phyloP scores from a whole-genome alignment of 495 filamentous ascomycete genomes.

The Hypoxylon crocopeplum region DNA sequence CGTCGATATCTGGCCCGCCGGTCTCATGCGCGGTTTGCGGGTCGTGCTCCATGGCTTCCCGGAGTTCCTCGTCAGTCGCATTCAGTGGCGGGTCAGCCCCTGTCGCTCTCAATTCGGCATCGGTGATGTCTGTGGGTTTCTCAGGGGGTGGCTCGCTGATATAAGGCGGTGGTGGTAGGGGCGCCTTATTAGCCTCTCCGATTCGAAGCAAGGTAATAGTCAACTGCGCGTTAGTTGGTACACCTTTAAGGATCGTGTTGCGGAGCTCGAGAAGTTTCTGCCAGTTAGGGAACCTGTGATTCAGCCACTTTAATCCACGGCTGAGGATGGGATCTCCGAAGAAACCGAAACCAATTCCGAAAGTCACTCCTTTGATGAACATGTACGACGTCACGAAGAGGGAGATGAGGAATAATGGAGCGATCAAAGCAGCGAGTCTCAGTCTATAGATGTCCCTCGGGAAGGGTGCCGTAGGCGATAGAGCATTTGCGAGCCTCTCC shows the following conservation, averaged over 20 bases:
- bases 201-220: slow-evolving; percentile 85
- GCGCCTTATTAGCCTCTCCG: slow-evolving; percentile 82
- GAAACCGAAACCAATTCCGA: slow-evolving; percentile 73
- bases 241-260: slow-evolving; percentile 79
- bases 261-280: slow-evolving; percentile 68
- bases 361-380: slow-evolving; percentile 72
- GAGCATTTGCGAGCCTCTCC: slow-evolving; percentile 80
- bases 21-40: slow-evolving; percentile 39
- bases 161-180: slow-evolving; percentile 78
- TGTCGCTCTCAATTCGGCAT: slow-evolving; percentile 50
- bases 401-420: slow-evolving; percentile 61
- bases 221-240: slow-evolving; percentile 88
- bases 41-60: slow-evolving; percentile 52
- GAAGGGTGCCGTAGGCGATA: slow-evolving; percentile 82
- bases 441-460: slow-evolving; percentile 66
- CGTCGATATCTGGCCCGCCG: slow-evolving; percentile 59
- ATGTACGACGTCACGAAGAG: slow-evolving; percentile 74
- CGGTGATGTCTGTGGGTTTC: slow-evolving; percentile 54
- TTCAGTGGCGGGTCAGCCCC: slow-evolving; percentile 49
- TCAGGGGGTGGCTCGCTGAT: slow-evolving; percentile 61
- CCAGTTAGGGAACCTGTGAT: slow-evolving; percentile 76
- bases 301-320: slow-evolving; percentile 64
- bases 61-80: slow-evolving; percentile 51
- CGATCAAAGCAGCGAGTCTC: slow-evolving; percentile 66
- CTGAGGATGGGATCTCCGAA: slow-evolving; percentile 80